These are phyloP conservation scores for Diaporthe aspalathi DNA, from an alignment of 2,329 filamentous ascomycete genomes.

Conservation along the genomic window DNA sequence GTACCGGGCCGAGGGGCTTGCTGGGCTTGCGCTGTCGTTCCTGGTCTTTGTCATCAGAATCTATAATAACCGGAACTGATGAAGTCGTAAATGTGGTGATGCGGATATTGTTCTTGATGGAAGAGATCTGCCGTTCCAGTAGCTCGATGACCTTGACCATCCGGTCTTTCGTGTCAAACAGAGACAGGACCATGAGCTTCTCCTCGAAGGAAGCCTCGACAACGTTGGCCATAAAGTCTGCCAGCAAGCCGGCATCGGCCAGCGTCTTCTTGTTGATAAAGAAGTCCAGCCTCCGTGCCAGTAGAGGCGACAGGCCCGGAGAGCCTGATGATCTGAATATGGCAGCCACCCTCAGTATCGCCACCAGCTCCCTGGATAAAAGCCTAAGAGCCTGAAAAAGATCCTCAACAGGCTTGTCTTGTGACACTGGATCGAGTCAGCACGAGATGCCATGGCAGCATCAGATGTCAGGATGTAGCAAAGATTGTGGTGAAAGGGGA, in stretches of 20 bases:
- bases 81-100: conserved; percentile 82
- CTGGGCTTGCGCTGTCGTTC: conserved; percentile 54
- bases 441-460: not conserved
- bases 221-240: conserved; percentile 97
- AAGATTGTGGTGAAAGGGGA: conserved; percentile 30
- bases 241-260: conserved; percentile 83
- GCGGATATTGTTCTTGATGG: conserved; percentile 87
- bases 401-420: conserved; percentile 73
- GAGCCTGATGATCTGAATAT: conserved; percentile 77
- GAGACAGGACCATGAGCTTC: conserved; percentile 87
- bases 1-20: conserved; percentile 45
- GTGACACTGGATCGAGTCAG: conserved; percentile 43
- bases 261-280: conserved; percentile 87
- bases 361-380: conserved; percentile 86
- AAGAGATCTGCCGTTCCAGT: conserved; percentile 82
- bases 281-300: conserved; percentile 86
- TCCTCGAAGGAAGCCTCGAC: conserved; percentile 90
- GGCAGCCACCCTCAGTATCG: conserved; percentile 84
- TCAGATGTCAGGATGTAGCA: not conserved
- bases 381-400: conserved; percentile 85
- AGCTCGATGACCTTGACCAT: conserved; percentile 86
- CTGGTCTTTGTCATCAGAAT: conserved; percentile 65
- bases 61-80: conserved; percentile 68
- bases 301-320: conserved; percentile 79
- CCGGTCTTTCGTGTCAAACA: conserved; percentile 80